Conservation (phyloP, 768 basidiomycete genomes). For the Amanita exitialis region DNA sequence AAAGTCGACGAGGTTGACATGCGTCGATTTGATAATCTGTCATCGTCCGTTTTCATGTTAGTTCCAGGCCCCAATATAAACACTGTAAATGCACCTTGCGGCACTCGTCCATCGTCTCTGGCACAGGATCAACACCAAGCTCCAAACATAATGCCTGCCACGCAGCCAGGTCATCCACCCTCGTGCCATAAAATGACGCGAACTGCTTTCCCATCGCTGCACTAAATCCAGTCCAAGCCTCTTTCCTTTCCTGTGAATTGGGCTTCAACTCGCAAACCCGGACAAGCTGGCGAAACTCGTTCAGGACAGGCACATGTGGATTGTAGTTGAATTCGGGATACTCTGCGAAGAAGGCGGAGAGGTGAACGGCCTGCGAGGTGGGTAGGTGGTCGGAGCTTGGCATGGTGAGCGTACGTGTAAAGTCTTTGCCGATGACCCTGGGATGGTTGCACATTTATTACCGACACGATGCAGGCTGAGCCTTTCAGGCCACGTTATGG, state of each 20-base stretch:
- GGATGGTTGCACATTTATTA: too few relatives aligned
- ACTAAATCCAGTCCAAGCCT: background rate
- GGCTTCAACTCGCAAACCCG: background rate
- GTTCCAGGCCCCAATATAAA: too few relatives aligned
- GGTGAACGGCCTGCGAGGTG: too few relatives aligned
- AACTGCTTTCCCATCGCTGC: conserved; percentile 1
- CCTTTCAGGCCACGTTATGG: too few relatives aligned
- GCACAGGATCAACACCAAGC: background rate
- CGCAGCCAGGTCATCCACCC: background rate
- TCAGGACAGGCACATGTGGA: background rate
- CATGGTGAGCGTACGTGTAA: too few relatives aligned
- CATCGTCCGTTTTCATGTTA: too few relatives aligned
- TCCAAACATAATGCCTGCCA: background rate
- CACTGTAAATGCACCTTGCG: background rate
- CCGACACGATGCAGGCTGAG: too few relatives aligned
- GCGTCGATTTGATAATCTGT: conserved; percentile 4
- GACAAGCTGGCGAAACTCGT: background rate
- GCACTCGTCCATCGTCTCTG: background rate
- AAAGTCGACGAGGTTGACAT: conserved; percentile 4
- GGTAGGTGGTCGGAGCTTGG: too few relatives aligned
- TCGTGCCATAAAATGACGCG: background rate
- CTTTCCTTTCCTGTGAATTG: background rate
- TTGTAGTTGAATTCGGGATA: background rate
- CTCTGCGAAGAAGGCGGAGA: background rate
- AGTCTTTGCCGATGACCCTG: too few relatives aligned